These are phyloP conservation scores for Limnanthes douglasii DNA, from an alignment of 345 rosid species.

Conservation along the genomic window DNA sequence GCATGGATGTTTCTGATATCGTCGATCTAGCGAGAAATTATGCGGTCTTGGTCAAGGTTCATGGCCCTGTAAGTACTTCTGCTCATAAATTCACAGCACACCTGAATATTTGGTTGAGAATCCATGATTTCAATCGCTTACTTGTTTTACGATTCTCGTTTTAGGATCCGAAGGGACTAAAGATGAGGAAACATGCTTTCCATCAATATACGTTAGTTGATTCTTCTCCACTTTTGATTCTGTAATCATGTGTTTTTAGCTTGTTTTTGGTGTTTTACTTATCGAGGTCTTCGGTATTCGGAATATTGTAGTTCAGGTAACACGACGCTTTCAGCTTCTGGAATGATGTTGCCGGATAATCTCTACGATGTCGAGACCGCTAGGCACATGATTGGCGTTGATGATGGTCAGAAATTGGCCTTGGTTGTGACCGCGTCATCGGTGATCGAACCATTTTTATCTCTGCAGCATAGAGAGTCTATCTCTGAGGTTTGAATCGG, in stretches of 20 bases:
- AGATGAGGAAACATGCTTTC: slow-evolving; percentile 91
- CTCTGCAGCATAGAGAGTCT: slow-evolving; percentile 22
- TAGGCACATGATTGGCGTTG: slow-evolving; percentile 15
- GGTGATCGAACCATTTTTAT: slow-evolving; percentile 66
- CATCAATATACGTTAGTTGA: slow-evolving; percentile 61
- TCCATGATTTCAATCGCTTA: not conserved
- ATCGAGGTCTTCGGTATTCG: not conserved
- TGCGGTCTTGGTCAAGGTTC: slow-evolving; percentile 65
- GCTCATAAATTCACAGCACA: not conserved
- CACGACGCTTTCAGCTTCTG: slow-evolving; percentile 87
- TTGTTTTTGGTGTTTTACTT: not conserved
- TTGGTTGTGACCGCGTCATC: slow-evolving; percentile 74
- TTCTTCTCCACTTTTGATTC: not conserved
- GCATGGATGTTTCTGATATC: slow-evolving; percentile 45
- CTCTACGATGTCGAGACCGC: slow-evolving; percentile 24
- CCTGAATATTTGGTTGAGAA: not conserved
- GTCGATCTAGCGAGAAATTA: slow-evolving; percentile 36
- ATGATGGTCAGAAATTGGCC: slow-evolving; percentile 14
- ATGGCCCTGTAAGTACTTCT: slow-evolving; percentile 59
- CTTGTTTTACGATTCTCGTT: not conserved
- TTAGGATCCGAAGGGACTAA: slow-evolving; percentile 83
- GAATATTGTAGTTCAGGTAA: slow-evolving; percentile 42
- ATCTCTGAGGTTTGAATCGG: slow-evolving; percentile 29
- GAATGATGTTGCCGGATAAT: slow-evolving; percentile 43
- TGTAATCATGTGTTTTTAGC: not conserved